A percentile compares a stretch with the other conserved stretches of the same genome.
These are phyloP conservation scores for Cetradonia linearis DNA, from an alignment of 495 filamentous ascomycete species.

Conservation along the genomic window DNA sequence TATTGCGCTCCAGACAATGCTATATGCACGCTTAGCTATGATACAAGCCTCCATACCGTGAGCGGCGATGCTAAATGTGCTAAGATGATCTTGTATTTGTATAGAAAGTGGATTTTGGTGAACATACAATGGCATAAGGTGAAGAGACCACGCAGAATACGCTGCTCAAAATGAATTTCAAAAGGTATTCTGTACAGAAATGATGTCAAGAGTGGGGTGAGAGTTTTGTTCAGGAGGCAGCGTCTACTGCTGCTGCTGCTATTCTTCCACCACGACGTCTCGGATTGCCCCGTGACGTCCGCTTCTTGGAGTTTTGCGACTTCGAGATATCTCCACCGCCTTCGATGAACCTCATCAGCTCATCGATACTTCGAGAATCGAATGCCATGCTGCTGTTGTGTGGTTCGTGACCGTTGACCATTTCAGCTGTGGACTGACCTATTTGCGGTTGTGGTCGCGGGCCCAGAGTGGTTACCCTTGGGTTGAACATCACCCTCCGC, in stretches of 20 bases:
- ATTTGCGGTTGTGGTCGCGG: conserved; percentile 36
- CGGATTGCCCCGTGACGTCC: conserved; percentile 54
- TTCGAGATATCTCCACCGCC: conserved; percentile 51
- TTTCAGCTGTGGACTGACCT: conserved; percentile 44
- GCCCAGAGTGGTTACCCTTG: conserved; percentile 40
- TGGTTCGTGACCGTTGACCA: conserved; percentile 35
- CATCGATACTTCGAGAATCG: conserved; percentile 72
- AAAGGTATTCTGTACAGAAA: not conserved
- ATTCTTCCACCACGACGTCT: conserved; percentile 49
- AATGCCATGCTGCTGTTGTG: conserved; percentile 31
- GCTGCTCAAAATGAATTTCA: not conserved
- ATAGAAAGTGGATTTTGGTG: not conserved
- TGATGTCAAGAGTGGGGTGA: not conserved
- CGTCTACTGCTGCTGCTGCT: conserved; percentile 7
- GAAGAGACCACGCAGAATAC: not conserved
- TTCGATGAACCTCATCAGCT: conserved; percentile 79
- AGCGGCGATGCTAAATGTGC: conserved; percentile 4
- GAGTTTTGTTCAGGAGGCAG: not conserved
- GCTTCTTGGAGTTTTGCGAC: conserved; percentile 59
- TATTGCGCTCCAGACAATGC: not conserved
- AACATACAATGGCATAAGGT: not conserved
- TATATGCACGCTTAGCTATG: conserved; percentile 8
- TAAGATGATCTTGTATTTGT: not conserved
- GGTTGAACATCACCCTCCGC: conserved; percentile 49
- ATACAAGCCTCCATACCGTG: conserved; percentile 15